Conservation (phyloP, 495 filamentous ascomycete species). For the Trichoderma orchidacearum region DNA sequence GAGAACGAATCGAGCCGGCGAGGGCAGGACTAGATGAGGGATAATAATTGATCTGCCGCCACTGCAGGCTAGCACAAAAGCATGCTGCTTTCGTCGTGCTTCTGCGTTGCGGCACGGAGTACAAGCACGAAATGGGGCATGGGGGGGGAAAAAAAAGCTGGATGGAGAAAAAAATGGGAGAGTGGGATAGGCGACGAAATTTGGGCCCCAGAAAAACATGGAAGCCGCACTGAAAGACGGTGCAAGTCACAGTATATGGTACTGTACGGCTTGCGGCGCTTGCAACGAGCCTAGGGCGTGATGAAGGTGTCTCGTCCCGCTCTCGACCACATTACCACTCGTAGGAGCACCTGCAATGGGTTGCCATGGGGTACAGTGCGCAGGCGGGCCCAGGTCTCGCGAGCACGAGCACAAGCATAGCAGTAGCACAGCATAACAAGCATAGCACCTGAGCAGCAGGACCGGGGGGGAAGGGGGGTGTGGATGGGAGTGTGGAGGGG, state of each 20-base stretch:
- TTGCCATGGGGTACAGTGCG: not conserved
- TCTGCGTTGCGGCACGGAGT: not conserved
- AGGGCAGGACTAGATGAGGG: not conserved
- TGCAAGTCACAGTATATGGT: too few species aligned
- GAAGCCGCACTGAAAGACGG: too few species aligned
- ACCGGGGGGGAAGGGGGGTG: not conserved
- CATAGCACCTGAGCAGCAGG: not conserved
- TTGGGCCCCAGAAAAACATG: not conserved
- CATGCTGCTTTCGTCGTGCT: not conserved
- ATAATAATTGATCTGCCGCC: not conserved
- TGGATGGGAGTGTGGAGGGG: not conserved
- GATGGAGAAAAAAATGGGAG: too few species aligned
- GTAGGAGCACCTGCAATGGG: too few species aligned
- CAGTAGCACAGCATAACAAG: too few species aligned
- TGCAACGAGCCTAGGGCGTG: too few species aligned
- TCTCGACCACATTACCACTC: too few species aligned
- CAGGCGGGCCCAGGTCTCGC: not conserved
- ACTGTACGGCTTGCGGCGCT: too few species aligned
- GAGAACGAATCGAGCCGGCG: not conserved
- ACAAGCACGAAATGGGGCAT: not conserved
- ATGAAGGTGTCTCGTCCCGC: too few species aligned
- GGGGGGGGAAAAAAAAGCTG: too few species aligned
- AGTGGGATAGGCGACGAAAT: not conserved
- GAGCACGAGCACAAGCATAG: not conserved
- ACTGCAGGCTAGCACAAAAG: not conserved